Evolutionary conservation across 2,329 filamentous ascomycete species (phyloP), one percentile per base, ranked within the genome.

Genomic region (Aspergillus calidoustus): DNA sequence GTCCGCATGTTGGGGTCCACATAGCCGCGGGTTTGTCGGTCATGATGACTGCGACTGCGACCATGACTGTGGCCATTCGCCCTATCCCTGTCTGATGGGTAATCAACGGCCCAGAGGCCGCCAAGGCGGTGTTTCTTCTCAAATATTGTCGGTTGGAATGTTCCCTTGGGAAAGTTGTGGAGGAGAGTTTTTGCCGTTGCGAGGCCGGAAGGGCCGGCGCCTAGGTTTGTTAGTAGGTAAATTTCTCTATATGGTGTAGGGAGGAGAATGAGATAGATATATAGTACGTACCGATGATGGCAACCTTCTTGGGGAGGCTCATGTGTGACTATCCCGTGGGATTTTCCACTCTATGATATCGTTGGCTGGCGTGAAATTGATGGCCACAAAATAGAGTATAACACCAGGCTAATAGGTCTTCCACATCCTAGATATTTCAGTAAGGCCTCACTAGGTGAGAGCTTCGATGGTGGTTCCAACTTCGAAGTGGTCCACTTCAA

Each of bases 181-280:
- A 92, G 81, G 30, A 95, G 81, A 0, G 88, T 90, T 77, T 94
- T 95, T 67, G 89, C 89, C 9, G 87, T 87, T 17, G 88, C 86
- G 23, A 91, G 83, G 41, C 88, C 89, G 1, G 89, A 87, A 11
- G 89, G 89, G 1, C 89, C 89, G 57, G 87, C 89, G 55, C 89
- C 89, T 91, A 28, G 4, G 23, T n/a, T 55, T 7, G 51, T 63
- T 43, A 52, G 34, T 23, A 4, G 9, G 41, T 22, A 30, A 25
- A 49, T 53, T 41, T 41, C 5, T 17, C 34, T 15, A 38, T 15
- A 38, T 11, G 4, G 0, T 48, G 19, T 49, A 22, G 41, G 13
- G 22, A 56, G 17, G 15, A 15, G n/a, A 25, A 15, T 47, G 6
- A 28, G 25, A 28, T 28, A 7, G 25, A 7, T 28, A 7, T 28